Conservation (phyloP, 1,284 basidiomycete genomes). For the Cryptococcus depauperatus region DNA sequence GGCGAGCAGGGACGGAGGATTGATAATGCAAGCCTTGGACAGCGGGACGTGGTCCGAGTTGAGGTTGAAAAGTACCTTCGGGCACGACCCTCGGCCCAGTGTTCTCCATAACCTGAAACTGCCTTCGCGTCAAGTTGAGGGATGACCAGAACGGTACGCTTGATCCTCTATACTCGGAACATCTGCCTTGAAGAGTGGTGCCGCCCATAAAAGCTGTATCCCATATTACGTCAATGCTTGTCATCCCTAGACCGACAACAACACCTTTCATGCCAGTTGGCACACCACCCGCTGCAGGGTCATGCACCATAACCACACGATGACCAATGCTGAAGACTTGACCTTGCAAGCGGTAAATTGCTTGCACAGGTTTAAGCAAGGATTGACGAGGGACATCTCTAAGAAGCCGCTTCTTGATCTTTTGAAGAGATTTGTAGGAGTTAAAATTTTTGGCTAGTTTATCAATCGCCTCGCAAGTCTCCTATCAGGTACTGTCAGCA, state of each 20-base stretch:
- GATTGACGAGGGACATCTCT: slow-evolving; percentile 90
- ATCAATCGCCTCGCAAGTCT: slow-evolving; percentile 71
- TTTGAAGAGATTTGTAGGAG: slow-evolving; percentile 49
- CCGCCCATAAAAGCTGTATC: slow-evolving; percentile 93
- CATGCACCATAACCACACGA: slow-evolving; percentile 89
- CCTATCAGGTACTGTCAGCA: slow-evolving; percentile 46
- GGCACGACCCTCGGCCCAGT: slow-evolving; percentile 37
- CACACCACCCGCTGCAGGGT: slow-evolving; percentile 73
- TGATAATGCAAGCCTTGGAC: slow-evolving; percentile 59
- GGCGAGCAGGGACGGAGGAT: slow-evolving; percentile 42
- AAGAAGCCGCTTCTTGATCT: slow-evolving; percentile 81
- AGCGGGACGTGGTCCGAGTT: slow-evolving; percentile 58
- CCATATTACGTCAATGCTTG: slow-evolving; percentile 93
- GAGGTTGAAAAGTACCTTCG: slow-evolving; percentile 54
- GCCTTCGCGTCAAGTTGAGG: slow-evolving; percentile 72
- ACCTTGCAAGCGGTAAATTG: slow-evolving; percentile 78
- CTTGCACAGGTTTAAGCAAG: slow-evolving; percentile 86
- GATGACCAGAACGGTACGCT: slow-evolving; percentile 75
- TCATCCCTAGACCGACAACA: slow-evolving; percentile 77
- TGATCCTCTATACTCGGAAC: slow-evolving; percentile 80
- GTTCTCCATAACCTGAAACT: slow-evolving; percentile 64
- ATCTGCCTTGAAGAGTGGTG: slow-evolving; percentile 77
- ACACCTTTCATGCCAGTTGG: slow-evolving; percentile 88
- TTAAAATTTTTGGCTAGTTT: slow-evolving; percentile 61
- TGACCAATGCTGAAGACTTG: slow-evolving; percentile 91